Base-by-base conservation (phyloP, 2,329 filamentous ascomycete genomes). In the Colletotrichum eleusines region DNA sequence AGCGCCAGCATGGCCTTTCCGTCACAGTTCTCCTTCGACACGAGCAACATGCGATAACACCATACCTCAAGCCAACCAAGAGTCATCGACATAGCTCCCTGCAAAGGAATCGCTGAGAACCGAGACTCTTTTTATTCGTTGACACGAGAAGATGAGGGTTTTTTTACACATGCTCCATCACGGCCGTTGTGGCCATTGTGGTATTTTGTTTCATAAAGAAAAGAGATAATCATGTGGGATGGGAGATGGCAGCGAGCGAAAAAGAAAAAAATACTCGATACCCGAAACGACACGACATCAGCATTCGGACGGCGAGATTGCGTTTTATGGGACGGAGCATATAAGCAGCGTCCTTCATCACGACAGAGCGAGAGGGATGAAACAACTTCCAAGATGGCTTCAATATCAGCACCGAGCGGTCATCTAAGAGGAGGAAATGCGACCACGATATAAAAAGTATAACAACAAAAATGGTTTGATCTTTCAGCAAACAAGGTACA, bases 1-100 rank as follows among this genome's bases (percentile, higher is more conserved):
- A 95, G 93, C 70, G 95, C 95, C 44, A 97, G 94, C 82, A 97
- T 97, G 95, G 93, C 95, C 74, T 97, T 97, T 77, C 94, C 94
- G 14, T 93, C 92, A 2, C 92, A 93, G 66, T 96, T 95, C 80
- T 89, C 90, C 62, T 94, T 94, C 78, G 89, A 91, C 73, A 89
- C 88, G 60, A 84, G 86, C 78, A 88, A 87, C 75, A 87, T 84
- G 79, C 78, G 82, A 73, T 84, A 80, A 46, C 57, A 44, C 33
- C 50, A 50, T 46, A 63, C 53, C 71, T 58, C 31, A 35, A 18
- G 40, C 33, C 26, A 40, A 38, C 14, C 33, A 16, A 42, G n/a
- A 50, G 18, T 33, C 26, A 31, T 38, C 44, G 16, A 53, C 53
- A 48, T 31, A n/a, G 5, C 31, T 44, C 33, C 20, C 8, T 40